Conservation (phyloP, 495 filamentous ascomycete genomes). For the Xylaria venustula region DNA sequence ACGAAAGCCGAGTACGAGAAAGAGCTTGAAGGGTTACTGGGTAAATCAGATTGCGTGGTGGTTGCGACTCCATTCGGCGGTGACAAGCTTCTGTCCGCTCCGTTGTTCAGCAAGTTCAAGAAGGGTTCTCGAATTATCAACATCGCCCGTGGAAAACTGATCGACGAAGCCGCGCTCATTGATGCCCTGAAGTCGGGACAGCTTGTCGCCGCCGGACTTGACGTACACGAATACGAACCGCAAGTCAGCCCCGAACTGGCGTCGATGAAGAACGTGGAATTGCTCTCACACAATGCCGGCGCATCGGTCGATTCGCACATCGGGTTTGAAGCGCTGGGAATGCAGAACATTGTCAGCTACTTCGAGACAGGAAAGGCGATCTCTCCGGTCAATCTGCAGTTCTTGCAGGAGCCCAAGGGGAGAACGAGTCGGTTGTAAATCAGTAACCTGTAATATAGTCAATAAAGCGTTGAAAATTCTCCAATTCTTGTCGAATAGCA, state of each 20-base stretch:
- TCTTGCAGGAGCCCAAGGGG: neutral
- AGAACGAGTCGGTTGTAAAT: neutral
- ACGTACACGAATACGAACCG: conserved; percentile 58
- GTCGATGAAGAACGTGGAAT: conserved; percentile 44
- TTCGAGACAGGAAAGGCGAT: conserved; percentile 1
- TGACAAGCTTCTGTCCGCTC: conserved; percentile 43
- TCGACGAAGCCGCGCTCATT: conserved; percentile 57
- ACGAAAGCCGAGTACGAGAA: conserved; percentile 36
- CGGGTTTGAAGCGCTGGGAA: neutral
- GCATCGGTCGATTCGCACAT: conserved; percentile 45
- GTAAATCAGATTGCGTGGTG: conserved; percentile 52
- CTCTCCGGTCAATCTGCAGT: conserved; percentile 1
- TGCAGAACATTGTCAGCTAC: neutral
- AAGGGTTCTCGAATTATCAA: conserved; percentile 55
- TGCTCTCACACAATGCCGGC: conserved; percentile 59
- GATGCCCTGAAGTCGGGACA: conserved; percentile 49
- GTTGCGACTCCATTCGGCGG: conserved; percentile 56
- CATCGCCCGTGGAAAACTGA: conserved; percentile 56
- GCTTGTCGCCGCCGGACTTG: conserved; percentile 51
- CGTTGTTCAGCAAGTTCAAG: conserved; percentile 47
- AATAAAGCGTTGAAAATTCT: too few relatives aligned
- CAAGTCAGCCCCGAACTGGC: conserved; percentile 30
- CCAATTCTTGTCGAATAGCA: too few relatives aligned
- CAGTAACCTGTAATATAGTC: too few relatives aligned
- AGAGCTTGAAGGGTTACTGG: conserved; percentile 47